These are phyloP conservation scores for Avena sativa DNA, from an alignment of 176 grass and related monocot genomes.

Conservation along the genomic window DNA sequence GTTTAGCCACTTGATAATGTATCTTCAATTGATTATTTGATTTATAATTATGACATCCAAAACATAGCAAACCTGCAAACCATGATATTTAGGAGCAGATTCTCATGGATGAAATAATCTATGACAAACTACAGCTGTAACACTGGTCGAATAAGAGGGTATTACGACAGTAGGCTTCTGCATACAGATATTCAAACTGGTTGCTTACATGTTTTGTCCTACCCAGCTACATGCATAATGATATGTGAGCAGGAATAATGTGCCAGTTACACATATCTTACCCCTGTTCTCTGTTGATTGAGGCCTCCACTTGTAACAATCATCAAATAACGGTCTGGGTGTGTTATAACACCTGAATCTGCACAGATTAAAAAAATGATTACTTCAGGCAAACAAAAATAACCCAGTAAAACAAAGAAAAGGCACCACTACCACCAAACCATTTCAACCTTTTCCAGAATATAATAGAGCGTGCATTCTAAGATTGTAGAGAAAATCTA, in stretches of 20 bases:
- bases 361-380: constrained; percentile 46
- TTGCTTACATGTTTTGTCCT: constrained; percentile 17
- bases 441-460: constrained; percentile 33
- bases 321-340: constrained; percentile 80
- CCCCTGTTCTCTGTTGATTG: constrained; percentile 99
- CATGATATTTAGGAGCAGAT: background rate
- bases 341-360: constrained; percentile 71
- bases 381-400: constrained; percentile 36
- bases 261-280: constrained; percentile 45
- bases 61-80: constrained; percentile 12
- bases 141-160: background rate
- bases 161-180: constrained; percentile 9
- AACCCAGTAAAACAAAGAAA: constrained; percentile 3
- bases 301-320: constrained; percentile 94
- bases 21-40: background rate
- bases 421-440: background rate
- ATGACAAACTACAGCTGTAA: constrained; percentile 18
- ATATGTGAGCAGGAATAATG: constrained; percentile 12
- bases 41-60: constrained; percentile 10
- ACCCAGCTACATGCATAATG: constrained; percentile 1
- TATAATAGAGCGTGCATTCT: background rate
- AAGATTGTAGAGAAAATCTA: constrained; percentile 10
- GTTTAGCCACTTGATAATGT: constrained; percentile 4
- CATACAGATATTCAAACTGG: constrained; percentile 7
- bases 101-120: background rate